These are phyloP conservation scores for Stygiomarasmius scandens DNA, from an alignment of 1,284 basidiomycete species.

Conservation along the genomic window DNA sequence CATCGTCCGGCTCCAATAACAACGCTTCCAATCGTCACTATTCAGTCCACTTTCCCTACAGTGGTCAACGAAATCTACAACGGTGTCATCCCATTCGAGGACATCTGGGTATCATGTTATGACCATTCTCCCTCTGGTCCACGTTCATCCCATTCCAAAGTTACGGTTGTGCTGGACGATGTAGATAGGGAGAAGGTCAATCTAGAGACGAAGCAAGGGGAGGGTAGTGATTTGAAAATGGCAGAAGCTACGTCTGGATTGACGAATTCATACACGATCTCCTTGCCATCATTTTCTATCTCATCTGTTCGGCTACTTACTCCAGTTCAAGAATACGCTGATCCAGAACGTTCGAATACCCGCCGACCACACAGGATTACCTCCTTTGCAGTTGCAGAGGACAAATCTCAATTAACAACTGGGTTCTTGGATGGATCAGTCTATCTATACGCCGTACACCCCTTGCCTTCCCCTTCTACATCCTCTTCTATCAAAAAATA, in stretches of 20 bases:
- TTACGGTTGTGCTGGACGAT: conserved; percentile 55
- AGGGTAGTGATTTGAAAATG: conserved; percentile 28
- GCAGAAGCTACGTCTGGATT: conserved; percentile 32
- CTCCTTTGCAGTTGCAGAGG: conserved; percentile 63
- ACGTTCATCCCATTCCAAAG: conserved; percentile 63
- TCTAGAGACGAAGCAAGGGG: conserved; percentile 40
- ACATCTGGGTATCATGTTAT: too few species aligned
- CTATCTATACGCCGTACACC: conserved; percentile 41
- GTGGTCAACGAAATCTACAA: conserved; percentile 63
- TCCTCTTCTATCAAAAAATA: conserved; percentile 10
- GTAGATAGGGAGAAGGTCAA: conserved; percentile 49
- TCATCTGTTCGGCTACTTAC: conserved; percentile 10
- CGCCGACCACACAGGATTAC: conserved; percentile 54
- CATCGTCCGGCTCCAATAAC: neutral
- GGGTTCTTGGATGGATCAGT: conserved; percentile 63
- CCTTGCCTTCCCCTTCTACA: conserved; percentile 20
- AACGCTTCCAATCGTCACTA: conserved; percentile 54
- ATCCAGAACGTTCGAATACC: conserved; percentile 13
- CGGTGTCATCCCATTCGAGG: conserved; percentile 57
- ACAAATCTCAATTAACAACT: conserved; percentile 58
- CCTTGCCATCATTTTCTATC: conserved; percentile 9
- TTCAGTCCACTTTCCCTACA: conserved; percentile 63
- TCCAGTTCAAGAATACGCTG: conserved; percentile 16
- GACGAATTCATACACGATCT: conserved; percentile 6
- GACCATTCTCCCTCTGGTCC: conserved; percentile 31